phyloP scores from a whole-genome alignment of 2,329 filamentous ascomycete genomes.

The Stemphylium beticola region DNA sequence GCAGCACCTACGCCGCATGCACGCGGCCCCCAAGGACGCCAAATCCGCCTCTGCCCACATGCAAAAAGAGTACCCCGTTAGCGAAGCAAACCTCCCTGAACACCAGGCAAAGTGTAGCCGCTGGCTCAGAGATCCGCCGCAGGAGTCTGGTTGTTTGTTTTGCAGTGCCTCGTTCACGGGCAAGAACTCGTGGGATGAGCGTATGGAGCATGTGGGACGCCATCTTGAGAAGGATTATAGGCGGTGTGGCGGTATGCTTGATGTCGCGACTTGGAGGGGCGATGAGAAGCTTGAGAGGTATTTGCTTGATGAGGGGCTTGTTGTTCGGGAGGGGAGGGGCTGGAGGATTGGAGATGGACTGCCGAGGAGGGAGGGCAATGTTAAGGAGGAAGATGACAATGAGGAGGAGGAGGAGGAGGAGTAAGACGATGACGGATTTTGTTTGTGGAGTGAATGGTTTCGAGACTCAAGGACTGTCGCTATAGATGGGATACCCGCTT shows the following conservation, averaged over 20 bases:
- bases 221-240: slow-evolving; percentile 70
- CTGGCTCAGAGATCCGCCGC: slow-evolving; percentile 67
- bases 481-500: slow-evolving; percentile 9
- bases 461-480: neutral
- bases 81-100: slow-evolving; percentile 61
- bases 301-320: slow-evolving; percentile 48
- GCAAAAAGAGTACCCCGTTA: slow-evolving; percentile 53
- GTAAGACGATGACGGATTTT: neutral
- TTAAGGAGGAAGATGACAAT: slow-evolving; percentile 12
- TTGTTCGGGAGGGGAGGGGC: slow-evolving; percentile 33
- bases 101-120: slow-evolving; percentile 66
- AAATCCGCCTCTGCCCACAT: slow-evolving; percentile 35
- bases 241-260: slow-evolving; percentile 17
- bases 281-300: slow-evolving; percentile 47
- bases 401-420: slow-evolving; percentile 25
- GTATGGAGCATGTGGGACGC: slow-evolving; percentile 85
- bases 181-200: slow-evolving; percentile 72
- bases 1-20: slow-evolving; percentile 87
- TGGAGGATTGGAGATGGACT: slow-evolving; percentile 47
- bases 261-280: slow-evolving; percentile 32
- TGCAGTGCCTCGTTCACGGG: slow-evolving; percentile 71
- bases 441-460: neutral
- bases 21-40: slow-evolving; percentile 58
- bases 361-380: slow-evolving; percentile 11
- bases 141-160: slow-evolving; percentile 66